Evolutionary conservation across 106 monocot genomes (phyloP).

Genomic region (Acorus gramineus): DNA sequence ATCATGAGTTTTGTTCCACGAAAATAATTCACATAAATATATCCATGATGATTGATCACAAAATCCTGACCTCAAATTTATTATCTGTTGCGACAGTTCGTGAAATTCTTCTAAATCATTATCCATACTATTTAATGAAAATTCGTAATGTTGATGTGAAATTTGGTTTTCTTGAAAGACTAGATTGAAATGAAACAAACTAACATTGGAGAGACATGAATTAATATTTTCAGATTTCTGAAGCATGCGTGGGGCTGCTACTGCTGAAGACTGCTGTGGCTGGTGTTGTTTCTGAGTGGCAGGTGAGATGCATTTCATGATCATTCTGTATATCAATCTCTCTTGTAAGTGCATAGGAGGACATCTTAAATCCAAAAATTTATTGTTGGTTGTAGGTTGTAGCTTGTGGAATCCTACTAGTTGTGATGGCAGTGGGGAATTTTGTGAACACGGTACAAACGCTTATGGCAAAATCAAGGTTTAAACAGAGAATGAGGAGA

Average conservation of each 20-base stretch:
- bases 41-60: no score
- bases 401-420: constrained; percentile 66
- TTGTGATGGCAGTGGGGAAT: constrained; percentile 91
- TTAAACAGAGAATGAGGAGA: constrained; percentile 82
- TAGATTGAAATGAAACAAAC: no score
- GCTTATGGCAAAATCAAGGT: constrained; percentile 62
- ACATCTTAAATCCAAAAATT: neutral
- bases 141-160: no score
- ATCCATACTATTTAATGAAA: no score
- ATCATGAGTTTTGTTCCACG: no score
- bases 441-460: constrained; percentile 82
- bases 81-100: no score
- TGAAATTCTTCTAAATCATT: no score
- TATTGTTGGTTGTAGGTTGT: constrained; percentile 37
- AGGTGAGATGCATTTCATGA: constrained; percentile 35
- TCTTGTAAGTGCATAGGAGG: neutral
- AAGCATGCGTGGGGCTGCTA: constrained; percentile 70
- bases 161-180: no score
- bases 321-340: neutral
- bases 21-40: no score
- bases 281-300: constrained; percentile 67
- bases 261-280: constrained; percentile 54
- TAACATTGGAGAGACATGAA: no score
- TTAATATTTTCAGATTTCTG: constrained; percentile 50
- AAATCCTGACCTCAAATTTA: no score